Percentiles rank a stretch among this genome's conserved stretches.
These are phyloP conservation scores for Saksenaea oblongispora DNA, from an alignment of 371 early-diverging fungal species.

Conservation along the genomic window DNA sequence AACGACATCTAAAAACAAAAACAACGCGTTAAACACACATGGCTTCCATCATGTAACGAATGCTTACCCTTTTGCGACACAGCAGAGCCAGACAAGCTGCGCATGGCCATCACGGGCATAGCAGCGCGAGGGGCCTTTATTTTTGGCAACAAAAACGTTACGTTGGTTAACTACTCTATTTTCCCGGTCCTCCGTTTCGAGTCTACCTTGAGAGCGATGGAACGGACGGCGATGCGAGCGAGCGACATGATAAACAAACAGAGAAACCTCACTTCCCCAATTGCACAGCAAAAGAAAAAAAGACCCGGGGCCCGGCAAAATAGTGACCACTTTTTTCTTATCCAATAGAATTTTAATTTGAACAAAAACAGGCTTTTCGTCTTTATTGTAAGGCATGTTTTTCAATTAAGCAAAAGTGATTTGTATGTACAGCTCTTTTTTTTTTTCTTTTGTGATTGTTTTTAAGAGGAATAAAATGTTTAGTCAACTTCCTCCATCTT, in stretches of 20 bases:
- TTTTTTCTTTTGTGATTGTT: neutral
- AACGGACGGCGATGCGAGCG: constrained; percentile 50
- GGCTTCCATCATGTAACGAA: neutral
- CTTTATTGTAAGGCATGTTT: neutral
- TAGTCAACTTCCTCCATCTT: constrained; percentile 98
- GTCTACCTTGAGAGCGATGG: constrained; percentile 46
- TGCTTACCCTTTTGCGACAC: constrained; percentile 50
- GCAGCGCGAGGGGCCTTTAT: constrained; percentile 27
- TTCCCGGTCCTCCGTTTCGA: neutral
- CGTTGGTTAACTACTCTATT: neutral
- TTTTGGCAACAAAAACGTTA: neutral
- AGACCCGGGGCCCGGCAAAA: neutral
- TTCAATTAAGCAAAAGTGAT: neutral
- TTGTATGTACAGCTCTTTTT: constrained; percentile 3
- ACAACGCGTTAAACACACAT: neutral
- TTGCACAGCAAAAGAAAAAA: neutral
- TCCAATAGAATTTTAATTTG: neutral
- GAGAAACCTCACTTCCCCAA: neutral
- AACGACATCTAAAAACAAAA: constrained; percentile 41
- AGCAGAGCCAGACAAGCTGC: constrained; percentile 40
- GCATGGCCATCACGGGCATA: constrained; percentile 40
- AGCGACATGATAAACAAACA: constrained; percentile 33
- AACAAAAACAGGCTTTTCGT: neutral
- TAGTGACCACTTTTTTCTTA: neutral
- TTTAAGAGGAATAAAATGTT: too few relatives aligned